Evolutionary conservation across 2,329 filamentous ascomycete species (phyloP), one percentile per base, ranked within the genome.

Genomic region (Lasiodiplodia citricola): DNA sequence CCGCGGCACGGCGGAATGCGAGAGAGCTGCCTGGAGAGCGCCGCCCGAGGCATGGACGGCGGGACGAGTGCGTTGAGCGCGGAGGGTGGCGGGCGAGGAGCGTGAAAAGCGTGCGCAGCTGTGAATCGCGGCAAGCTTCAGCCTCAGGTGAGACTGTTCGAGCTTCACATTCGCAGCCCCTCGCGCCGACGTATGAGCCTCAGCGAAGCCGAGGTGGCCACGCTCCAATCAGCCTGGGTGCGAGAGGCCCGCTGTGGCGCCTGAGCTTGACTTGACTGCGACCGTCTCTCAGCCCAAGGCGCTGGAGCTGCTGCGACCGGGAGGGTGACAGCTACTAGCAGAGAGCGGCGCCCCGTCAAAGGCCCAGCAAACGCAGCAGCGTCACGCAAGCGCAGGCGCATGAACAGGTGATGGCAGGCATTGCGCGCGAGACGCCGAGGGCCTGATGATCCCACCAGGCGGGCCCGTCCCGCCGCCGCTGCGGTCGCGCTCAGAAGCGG

Each of bases 151-250:
- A 56, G 55, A 57, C 28, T 16, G 52, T 50, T 66, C 31, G 50
- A 47, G 64, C 50, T 67, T 64, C 47, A 64, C 35, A 13, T 35
- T 66, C 35, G 47, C 51, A 66, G 37, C 63, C 63, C 51, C 35
- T 52, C 63, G 18, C 51, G 58, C 44, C 23, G 14, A 28, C 21
- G 4, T 21, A 14, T 63, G 57, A 63, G 66, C 47, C 66, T 68
- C 57, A 68, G 56, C 44, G 50, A 63, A 62, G 56, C 66, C 66
- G 66, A 68, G 66, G 66, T 68, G 66, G 56, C 37, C 47, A 57
- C 56, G 66, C 56, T 62, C 66, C 66, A 68, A 68, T 68, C 66
- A 68, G 35, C 57, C 52, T 23, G 10, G 47, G 16, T 25, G 35
- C 23, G 23, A 57, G 64, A 55, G 52, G 38, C 64, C 37, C 52